These are phyloP conservation scores for Termitomyces sp. DNA, from an alignment of 768 basidiomycete genomes.

Conservation along the genomic window DNA sequence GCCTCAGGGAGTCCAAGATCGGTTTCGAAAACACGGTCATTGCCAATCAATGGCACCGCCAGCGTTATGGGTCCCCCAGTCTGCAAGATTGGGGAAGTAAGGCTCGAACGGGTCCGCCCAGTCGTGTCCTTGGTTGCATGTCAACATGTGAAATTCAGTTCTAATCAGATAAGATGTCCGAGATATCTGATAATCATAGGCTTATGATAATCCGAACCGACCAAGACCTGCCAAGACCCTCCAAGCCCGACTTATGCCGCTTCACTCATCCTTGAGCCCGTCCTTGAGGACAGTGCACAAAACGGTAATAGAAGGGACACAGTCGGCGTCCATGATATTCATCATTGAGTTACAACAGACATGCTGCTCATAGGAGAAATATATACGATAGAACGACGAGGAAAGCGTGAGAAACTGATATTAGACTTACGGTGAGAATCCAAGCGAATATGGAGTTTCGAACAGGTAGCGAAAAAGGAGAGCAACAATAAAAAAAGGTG, in stretches of 20 bases:
- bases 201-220: too few relatives aligned
- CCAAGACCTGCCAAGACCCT: too few relatives aligned
- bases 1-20: constrained; percentile 5
- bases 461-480: constrained; percentile 24
- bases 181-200: background rate
- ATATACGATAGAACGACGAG: constrained; percentile 29
- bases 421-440: constrained; percentile 38
- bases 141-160: constrained; percentile 1
- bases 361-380: constrained; percentile 25
- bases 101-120: too few relatives aligned
- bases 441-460: constrained; percentile 50
- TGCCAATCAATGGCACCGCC: background rate
- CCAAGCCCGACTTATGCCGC: too few relatives aligned
- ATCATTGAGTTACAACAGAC: constrained; percentile 22
- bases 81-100: background rate
- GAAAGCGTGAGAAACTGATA: constrained; percentile 24
- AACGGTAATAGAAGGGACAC: too few relatives aligned
- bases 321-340: constrained; percentile 12
- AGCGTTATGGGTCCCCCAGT: background rate
- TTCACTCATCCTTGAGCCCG: too few relatives aligned
- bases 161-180: constrained; percentile 1
- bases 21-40: constrained; percentile 18
- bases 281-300: too few relatives aligned
- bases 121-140: background rate
- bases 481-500: constrained; percentile 20